A percentile compares a stretch with the other conserved stretches of the same genome.
These are phyloP conservation scores for Corrigiola litoralis DNA, from an alignment of 179 eudicot species.

Conservation along the genomic window DNA sequence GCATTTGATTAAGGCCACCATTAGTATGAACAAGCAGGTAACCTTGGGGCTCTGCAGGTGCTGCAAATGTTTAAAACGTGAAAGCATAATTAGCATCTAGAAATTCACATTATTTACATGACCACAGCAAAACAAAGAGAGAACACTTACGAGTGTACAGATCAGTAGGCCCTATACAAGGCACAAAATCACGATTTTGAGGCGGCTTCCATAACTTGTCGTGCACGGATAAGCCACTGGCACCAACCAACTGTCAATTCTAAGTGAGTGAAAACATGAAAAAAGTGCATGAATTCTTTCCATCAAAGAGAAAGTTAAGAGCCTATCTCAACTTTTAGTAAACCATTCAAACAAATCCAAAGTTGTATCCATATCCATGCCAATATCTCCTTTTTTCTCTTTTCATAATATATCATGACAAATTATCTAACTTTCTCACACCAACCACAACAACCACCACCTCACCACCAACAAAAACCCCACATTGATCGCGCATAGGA, in stretches of 20 bases:
- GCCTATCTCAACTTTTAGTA: neutral
- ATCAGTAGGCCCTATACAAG: constrained; percentile 62
- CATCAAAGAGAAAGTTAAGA: constrained; percentile 4
- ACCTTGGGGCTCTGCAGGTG: constrained; percentile 50
- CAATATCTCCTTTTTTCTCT: neutral
- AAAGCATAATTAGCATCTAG: constrained; percentile 8
- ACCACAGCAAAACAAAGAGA: constrained; percentile 10
- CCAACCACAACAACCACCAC: neutral
- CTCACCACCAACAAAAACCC: neutral
- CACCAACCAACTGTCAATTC: constrained; percentile 76
- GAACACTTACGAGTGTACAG: constrained; percentile 44
- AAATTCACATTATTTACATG: neutral
- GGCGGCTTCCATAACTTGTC: constrained; percentile 84
- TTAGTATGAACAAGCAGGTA: constrained; percentile 91
- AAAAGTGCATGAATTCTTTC: constrained; percentile 36
- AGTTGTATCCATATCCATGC: neutral
- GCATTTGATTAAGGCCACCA: constrained; percentile 99
- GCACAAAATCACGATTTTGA: constrained; percentile 63
- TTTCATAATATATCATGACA: no score
- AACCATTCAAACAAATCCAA: neutral
- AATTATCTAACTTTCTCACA: no score
- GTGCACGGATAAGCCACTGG: constrained; percentile 37
- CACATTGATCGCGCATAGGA: neutral
- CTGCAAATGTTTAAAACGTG: constrained; percentile 35
- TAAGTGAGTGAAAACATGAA: constrained; percentile 71